These are phyloP conservation scores for Fraxinus sp. DNA, from an alignment of 305 asterid genomes.

Conservation along the genomic window DNA sequence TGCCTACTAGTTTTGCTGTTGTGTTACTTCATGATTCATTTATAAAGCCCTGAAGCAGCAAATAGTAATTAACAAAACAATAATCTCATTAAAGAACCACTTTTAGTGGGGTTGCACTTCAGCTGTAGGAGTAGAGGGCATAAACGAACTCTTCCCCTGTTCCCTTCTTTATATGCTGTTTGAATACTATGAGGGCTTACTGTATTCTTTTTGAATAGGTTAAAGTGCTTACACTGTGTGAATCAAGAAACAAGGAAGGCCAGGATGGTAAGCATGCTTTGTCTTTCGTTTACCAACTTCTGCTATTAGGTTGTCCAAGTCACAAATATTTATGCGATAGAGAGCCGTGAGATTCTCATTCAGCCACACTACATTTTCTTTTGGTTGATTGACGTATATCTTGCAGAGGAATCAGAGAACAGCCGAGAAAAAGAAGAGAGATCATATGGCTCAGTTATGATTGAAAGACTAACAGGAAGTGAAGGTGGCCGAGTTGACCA, in stretches of 20 bases:
- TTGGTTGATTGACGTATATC: constrained; percentile 14
- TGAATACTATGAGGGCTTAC: not conserved
- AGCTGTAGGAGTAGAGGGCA: not conserved
- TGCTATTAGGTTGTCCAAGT: not conserved
- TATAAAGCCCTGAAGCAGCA: not conserved
- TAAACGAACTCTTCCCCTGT: not conserved
- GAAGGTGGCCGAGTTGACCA: constrained; percentile 84
- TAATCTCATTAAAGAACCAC: not conserved
- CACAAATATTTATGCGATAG: not conserved
- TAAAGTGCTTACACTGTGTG: constrained; percentile 84
- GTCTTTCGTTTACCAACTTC: not conserved
- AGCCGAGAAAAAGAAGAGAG: constrained; percentile 50
- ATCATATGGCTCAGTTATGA: constrained; percentile 81
- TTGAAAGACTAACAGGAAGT: constrained; percentile 80
- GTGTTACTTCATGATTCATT: constrained; percentile 1
- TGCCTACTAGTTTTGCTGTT: constrained; percentile 4
- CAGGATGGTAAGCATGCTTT: constrained; percentile 49
- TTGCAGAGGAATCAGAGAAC: constrained; percentile 62
- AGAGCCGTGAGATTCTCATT: constrained; percentile 4
- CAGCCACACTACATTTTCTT: not conserved
- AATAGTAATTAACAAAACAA: not conserved
- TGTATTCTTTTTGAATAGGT: constrained; percentile 43
- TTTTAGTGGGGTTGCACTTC: not conserved
- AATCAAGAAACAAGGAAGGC: constrained; percentile 48
- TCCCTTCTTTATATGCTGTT: not conserved